Evolutionary conservation across 495 filamentous ascomycete species (phyloP).

Genomic region (Aspergillus nidulans): DNA sequence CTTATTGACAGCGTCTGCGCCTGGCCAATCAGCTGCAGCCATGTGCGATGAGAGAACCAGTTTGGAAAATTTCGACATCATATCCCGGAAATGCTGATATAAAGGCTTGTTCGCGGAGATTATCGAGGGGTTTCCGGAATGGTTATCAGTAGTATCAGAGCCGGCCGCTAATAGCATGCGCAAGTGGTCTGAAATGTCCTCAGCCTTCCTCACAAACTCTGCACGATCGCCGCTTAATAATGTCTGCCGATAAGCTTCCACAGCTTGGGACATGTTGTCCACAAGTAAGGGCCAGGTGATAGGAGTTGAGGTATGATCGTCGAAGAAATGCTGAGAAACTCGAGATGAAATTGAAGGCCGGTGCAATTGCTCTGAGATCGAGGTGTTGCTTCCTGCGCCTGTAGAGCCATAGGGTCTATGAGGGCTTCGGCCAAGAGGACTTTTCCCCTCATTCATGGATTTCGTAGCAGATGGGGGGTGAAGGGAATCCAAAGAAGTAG

Average conservation of each 20-base stretch:
- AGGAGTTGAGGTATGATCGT: slow-evolving; percentile 68
- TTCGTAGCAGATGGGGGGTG: slow-evolving; percentile 54
- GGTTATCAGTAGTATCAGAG: slow-evolving; percentile 95
- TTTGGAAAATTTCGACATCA: slow-evolving; percentile 99
- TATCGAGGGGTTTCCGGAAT: slow-evolving; percentile 98
- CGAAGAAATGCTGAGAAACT: slow-evolving; percentile 78
- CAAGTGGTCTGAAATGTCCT: slow-evolving; percentile 96
- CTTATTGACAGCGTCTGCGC: slow-evolving; percentile 81
- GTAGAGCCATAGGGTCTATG: slow-evolving; percentile 25
- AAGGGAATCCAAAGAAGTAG: slow-evolving; percentile 88
- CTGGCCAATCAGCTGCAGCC: slow-evolving; percentile 87
- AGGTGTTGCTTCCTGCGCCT: slow-evolving; percentile 31
- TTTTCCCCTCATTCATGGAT: slow-evolving; percentile 27
- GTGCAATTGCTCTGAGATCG: slow-evolving; percentile 32
- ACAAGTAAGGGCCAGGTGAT: slow-evolving; percentile 85
- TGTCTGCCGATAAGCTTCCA: slow-evolving; percentile 82
- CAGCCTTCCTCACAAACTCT: slow-evolving; percentile 86
- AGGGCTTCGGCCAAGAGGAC: slow-evolving; percentile 13
- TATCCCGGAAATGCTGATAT: slow-evolving; percentile 96
- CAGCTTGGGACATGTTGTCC: slow-evolving; percentile 81
- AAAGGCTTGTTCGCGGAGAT: slow-evolving; percentile 95
- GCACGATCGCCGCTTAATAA: slow-evolving; percentile 74
- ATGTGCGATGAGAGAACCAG: slow-evolving; percentile 98
- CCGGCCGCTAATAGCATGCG: slow-evolving; percentile 90
- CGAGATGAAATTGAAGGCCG: slow-evolving; percentile 53